These are phyloP conservation scores for Hippophae gyantsensis DNA, from an alignment of 306 rosid genomes.

Conservation along the genomic window DNA sequence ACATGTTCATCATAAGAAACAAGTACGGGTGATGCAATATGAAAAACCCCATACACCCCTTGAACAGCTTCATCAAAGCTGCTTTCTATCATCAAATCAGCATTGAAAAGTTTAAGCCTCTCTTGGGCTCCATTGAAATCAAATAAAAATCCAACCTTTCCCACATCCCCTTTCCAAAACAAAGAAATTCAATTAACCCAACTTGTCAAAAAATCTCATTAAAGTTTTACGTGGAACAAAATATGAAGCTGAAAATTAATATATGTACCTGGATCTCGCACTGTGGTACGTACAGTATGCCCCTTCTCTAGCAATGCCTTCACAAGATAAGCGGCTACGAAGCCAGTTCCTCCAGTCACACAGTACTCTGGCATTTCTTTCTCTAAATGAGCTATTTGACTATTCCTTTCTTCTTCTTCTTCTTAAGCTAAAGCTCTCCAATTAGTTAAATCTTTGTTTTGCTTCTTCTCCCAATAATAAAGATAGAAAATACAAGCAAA, in stretches of 20 bases:
- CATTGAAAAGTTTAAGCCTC: constrained; percentile 52
- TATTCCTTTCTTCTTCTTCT: neutral
- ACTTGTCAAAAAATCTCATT: neutral
- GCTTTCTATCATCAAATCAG: constrained; percentile 52
- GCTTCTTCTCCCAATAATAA: no score
- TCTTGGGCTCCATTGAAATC: constrained; percentile 56
- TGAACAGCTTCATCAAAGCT: constrained; percentile 60
- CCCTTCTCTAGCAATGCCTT: constrained; percentile 64
- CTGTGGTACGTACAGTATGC: constrained; percentile 54
- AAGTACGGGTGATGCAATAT: constrained; percentile 70
- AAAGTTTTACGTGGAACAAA: neutral
- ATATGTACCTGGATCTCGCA: constrained; percentile 59
- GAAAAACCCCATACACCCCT: constrained; percentile 78
- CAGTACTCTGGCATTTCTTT: constrained; percentile 60
- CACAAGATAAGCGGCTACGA: constrained; percentile 61
- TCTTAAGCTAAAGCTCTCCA: no score
- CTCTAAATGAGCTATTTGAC: neutral
- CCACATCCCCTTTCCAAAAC: constrained; percentile 31
- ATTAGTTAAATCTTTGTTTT: no score
- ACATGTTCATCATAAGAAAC: constrained; percentile 46
- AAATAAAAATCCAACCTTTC: constrained; percentile 50
- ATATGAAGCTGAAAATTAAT: no score
- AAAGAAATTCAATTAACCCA: neutral
- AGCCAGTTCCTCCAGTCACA: constrained; percentile 78
- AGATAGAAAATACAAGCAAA: no score